Evolutionary conservation across 192 early-diverging fungal genomes (phyloP), one percentile per base, ranked within the genome.

Genomic region (Coemansia pectinata): DNA sequence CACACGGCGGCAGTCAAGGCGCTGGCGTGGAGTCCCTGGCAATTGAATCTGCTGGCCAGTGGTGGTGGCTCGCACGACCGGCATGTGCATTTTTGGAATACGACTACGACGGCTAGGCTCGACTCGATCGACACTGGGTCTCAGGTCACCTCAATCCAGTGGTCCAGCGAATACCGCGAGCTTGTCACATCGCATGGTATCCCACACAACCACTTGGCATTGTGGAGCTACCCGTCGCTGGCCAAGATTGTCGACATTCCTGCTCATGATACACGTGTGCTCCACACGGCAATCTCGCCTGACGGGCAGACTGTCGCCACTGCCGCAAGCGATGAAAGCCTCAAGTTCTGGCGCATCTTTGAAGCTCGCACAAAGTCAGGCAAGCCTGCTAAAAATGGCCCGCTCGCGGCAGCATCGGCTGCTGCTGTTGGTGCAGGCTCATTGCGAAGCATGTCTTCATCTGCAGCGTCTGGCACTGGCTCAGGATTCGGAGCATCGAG

Each of bases 321-420:
- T 4, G 92, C 93, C 1, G 91, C 96, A 17, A 91, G 92, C 55
- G 97, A 99, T 77, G 94, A 96, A 65, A 96, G 93, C 36, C 78
- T 99, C 57, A 92, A 96, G 70, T 97, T 99, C 78, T 99, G 97
- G 97, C 91, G 87, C 63, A 76, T 97, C 36, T 98, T 95, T 81
- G 90, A 93, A 62, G 39, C 74, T 1, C 81, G 79, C 63, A 63
- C 72, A 10, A 82, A 82, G 57, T 62, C 79, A 0, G 58, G 58
- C 31, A 77, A 72, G 47, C 39, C 66, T 12, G 42, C 50, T 48
- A 81, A 75, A 64, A 64, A 50, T 23, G 61, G 58, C 12, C n/a
- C 36, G 9, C 44, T 36, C 25, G 53, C 63, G 1, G 39, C 65
- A 10, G 27, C 66, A 41, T 6, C 52, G 55, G 40, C 63, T 4